phyloP scores from a whole-genome alignment of 2,329 filamentous ascomycete species.

The Fonsecaea pedrosoi region DNA sequence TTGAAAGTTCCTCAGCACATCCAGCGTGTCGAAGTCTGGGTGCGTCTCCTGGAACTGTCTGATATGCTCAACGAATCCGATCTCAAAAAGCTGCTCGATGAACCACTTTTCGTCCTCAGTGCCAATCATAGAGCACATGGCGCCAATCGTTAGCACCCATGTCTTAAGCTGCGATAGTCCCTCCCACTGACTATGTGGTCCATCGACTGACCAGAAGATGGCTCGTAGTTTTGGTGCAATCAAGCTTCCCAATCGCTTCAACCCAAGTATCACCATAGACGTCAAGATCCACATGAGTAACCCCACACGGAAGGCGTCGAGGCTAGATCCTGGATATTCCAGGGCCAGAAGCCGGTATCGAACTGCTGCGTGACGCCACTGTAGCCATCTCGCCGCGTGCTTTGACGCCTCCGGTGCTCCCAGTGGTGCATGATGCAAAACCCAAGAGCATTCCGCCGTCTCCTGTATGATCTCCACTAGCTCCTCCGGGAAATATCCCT shows the following conservation, averaged over 20 bases:
- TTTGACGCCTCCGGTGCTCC: slow-evolving; percentile 29
- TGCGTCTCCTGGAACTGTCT: slow-evolving; percentile 21
- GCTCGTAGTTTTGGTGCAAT: slow-evolving; percentile 34
- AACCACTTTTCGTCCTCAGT: slow-evolving; percentile 35
- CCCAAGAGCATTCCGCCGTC: slow-evolving; percentile 34
- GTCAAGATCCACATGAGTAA: slow-evolving; percentile 37
- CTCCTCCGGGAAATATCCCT: slow-evolving; percentile 31
- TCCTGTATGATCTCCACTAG: slow-evolving; percentile 28
- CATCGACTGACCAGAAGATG: slow-evolving; percentile 21
- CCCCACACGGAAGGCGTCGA: slow-evolving; percentile 31
- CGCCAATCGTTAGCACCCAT: slow-evolving; percentile 35
- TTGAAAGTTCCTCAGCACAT: slow-evolving; percentile 32
- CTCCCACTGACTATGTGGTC: slow-evolving; percentile 24
- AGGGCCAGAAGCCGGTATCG: slow-evolving; percentile 31
- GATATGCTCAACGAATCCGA: slow-evolving; percentile 27
- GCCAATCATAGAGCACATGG: slow-evolving; percentile 31
- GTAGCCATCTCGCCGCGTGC: slow-evolving; percentile 37
- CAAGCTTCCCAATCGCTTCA: slow-evolving; percentile 29
- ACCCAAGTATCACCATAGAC: slow-evolving; percentile 34
- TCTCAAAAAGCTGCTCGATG: slow-evolving; percentile 30
- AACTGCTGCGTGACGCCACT: slow-evolving; percentile 35
- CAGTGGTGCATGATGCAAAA: slow-evolving; percentile 26
- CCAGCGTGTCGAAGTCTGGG: slow-evolving; percentile 23
- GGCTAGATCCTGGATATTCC: slow-evolving; percentile 22
- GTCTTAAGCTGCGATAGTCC: slow-evolving; percentile 30